Evolutionary conservation across 495 filamentous ascomycete species (phyloP).

Genomic region (Talaromyces stipitatus): DNA sequence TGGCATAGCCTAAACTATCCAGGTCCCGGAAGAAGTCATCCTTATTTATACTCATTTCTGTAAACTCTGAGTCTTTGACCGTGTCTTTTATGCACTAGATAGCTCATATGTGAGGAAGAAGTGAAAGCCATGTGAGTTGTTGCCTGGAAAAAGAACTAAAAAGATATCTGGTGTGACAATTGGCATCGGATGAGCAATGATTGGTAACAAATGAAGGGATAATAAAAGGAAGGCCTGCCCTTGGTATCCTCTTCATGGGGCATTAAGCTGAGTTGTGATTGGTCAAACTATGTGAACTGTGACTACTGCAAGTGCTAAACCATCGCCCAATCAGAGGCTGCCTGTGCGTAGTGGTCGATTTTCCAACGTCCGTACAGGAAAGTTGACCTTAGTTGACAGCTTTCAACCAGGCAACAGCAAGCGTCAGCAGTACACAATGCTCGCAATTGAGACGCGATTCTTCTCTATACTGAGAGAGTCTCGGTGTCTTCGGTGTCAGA

Average conservation of each 20-base stretch:
- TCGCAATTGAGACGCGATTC: not conserved
- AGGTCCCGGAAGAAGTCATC: not conserved
- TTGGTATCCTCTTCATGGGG: not conserved
- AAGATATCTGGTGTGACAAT: not conserved
- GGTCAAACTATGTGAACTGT: not conserved
- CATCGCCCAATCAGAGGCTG: not conserved
- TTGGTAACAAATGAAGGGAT: not conserved
- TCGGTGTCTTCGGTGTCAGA: slow-evolving; percentile 34
- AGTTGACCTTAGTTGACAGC: not conserved
- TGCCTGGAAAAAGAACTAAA: not conserved
- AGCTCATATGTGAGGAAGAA: not conserved
- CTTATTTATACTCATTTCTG: not conserved
- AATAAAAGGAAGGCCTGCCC: not conserved
- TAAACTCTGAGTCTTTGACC: not conserved
- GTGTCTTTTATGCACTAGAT: not conserved
- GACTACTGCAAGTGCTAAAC: not conserved
- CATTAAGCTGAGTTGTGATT: not conserved
- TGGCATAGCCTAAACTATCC: not conserved
- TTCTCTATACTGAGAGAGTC: slow-evolving; percentile 17
- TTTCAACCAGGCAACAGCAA: not conserved
- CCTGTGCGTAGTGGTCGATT: not conserved
- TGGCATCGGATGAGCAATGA: not conserved
- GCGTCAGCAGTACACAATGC: not conserved
- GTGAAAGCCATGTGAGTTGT: not conserved
- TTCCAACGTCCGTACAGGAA: not conserved